These are phyloP conservation scores for Mortierella alpina DNA, from an alignment of 192 early-diverging fungal genomes.

Conservation along the genomic window DNA sequence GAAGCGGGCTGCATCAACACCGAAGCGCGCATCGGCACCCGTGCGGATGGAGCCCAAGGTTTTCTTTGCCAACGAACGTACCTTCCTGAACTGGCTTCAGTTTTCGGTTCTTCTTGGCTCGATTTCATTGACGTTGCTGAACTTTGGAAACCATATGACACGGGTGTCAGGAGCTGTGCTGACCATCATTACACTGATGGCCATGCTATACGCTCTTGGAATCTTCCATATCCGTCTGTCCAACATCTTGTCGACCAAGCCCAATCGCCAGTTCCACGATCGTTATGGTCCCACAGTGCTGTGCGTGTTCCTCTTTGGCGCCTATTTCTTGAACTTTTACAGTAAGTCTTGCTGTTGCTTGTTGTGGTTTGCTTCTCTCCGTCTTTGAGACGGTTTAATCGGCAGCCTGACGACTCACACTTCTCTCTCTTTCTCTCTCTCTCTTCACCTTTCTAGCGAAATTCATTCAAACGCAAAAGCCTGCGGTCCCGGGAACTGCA, in stretches of 20 bases:
- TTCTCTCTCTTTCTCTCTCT: too few relatives aligned
- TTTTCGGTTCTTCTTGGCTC: slow-evolving; percentile 75
- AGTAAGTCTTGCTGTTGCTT: slow-evolving; percentile 16
- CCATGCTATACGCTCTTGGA: slow-evolving; percentile 84
- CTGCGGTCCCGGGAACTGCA: too few relatives aligned
- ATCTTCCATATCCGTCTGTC: slow-evolving; percentile 81
- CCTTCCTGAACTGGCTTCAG: slow-evolving; percentile 85
- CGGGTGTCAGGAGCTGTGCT: slow-evolving; percentile 64
- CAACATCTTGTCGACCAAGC: slow-evolving; percentile 70
- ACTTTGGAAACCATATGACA: slow-evolving; percentile 82
- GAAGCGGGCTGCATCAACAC: slow-evolving; percentile 25
- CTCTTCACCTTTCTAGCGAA: too few relatives aligned
- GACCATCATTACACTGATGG: slow-evolving; percentile 71
- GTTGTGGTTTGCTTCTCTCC: not conserved
- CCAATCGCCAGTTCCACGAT: slow-evolving; percentile 81
- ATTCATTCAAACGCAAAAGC: too few relatives aligned
- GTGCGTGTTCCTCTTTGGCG: slow-evolving; percentile 70
- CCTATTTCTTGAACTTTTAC: slow-evolving; percentile 55
- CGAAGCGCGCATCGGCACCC: slow-evolving; percentile 59
- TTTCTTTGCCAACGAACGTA: slow-evolving; percentile 89
- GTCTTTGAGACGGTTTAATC: too few relatives aligned
- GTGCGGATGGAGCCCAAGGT: slow-evolving; percentile 87
- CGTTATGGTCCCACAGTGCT: slow-evolving; percentile 78
- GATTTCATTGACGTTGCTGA: slow-evolving; percentile 64
- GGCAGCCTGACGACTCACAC: too few relatives aligned